Evolutionary conservation across 78 protist species (phyloP), one percentile per base, ranked within the genome.

Genomic region (Pigoraptor vietnamica): DNA sequence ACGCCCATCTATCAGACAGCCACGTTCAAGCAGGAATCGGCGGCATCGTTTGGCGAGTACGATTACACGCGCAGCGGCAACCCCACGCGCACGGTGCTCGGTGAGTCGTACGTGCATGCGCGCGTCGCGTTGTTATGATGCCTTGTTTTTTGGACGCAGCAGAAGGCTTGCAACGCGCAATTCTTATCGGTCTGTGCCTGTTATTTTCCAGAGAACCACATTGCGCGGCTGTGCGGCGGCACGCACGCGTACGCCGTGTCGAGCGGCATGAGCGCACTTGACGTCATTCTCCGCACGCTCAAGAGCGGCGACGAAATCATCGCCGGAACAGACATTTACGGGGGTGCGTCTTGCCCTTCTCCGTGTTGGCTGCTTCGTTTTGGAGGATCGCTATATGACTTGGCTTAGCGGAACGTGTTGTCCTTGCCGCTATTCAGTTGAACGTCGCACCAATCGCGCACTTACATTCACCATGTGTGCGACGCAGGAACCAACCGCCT

Each of bases 31-130:
- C 97, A 97, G 92, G 88, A 87, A 39, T 88, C 95, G 34, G 96
- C 97, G 79, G 97, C 95, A 0, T 55, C 94, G 24, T 9, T 2
- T 86, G 6, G 37, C 1, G n/a, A 1, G 40, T 86, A 40, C 33
- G 92, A 36, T 2, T 98, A 98, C 91, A 37, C 98, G 32, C 93
- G 99, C 48, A 84, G 97, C 36, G 97, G 98, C 89, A 98, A 98
- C 92, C 99, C 99, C 35, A 98, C 99, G 36, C 93, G 98, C 37
- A 37, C 90, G n/a, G 96, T 97, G 36, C 90, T 96, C 39, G 99
- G 98, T 89, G 90, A 82, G 39, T 34, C 24, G 97, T 33, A 99
- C 99, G 35, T 82, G 92, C 23, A 39, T 95, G 21, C 99, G 98
- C 86, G 92, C 92, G 24, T 98, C 95, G 91, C 93, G 29, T 81